Percentiles rank a stretch among this genome's conserved stretches.
These are phyloP conservation scores for Murraya paniculata DNA, from an alignment of 345 rosid genomes.

Conservation along the genomic window DNA sequence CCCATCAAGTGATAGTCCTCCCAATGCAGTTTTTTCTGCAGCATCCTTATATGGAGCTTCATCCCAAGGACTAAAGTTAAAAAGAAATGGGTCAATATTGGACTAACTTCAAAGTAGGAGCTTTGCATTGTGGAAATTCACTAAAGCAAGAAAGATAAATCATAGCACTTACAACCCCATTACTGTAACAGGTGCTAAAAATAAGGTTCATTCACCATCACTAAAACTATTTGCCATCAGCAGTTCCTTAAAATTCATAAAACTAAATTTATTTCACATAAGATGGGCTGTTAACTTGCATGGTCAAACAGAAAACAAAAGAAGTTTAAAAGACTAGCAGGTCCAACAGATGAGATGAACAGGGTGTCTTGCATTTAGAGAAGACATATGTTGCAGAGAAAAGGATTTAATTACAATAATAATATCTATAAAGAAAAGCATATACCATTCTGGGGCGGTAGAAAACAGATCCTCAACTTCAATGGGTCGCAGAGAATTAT, in stretches of 20 bases:
- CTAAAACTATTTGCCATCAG: background rate
- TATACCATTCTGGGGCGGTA: conserved; percentile 90
- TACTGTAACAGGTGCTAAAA: background rate
- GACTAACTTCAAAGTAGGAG: conserved; percentile 10
- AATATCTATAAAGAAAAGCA: conserved; percentile 3
- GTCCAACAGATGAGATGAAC: background rate
- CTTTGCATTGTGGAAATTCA: background rate
- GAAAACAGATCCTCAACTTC: conserved; percentile 93
- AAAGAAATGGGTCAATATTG: conserved; percentile 3
- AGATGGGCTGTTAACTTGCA: background rate
- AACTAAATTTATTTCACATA: background rate
- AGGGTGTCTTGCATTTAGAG: background rate
- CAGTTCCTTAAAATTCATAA: background rate
- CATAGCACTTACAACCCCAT: background rate
- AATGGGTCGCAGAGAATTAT: conserved; percentile 65
- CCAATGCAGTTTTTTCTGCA: conserved; percentile 58
- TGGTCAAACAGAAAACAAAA: background rate
- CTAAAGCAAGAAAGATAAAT: background rate
- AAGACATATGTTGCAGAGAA: background rate
- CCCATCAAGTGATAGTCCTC: conserved; percentile 65
- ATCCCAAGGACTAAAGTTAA: conserved; percentile 74
- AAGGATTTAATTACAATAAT: background rate
- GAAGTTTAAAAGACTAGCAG: background rate
- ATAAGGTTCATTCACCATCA: background rate
- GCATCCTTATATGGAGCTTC: conserved; percentile 79